phyloP scores from a whole-genome alignment of 768 basidiomycete genomes.

The Mycena alexandri region DNA sequence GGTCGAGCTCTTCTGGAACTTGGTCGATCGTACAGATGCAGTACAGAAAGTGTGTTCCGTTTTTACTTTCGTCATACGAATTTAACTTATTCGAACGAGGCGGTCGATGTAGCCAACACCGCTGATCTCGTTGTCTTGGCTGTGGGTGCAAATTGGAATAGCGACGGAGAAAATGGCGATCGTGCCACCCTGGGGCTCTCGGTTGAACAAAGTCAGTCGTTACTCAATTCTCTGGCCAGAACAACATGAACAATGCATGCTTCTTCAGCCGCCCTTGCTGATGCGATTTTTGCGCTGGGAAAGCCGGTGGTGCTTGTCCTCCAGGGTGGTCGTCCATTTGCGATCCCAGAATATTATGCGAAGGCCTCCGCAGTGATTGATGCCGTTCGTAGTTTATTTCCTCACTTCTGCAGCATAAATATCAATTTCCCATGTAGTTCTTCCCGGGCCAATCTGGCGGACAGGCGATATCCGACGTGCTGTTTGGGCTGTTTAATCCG shows the following conservation, averaged over 20 bases:
- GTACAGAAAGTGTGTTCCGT: slow-evolving; percentile 32
- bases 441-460: slow-evolving; percentile 46
- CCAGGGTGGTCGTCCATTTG: slow-evolving; percentile 44
- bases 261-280: slow-evolving; percentile 40
- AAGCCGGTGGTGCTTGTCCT: slow-evolving; percentile 43
- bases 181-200: slow-evolving; percentile 43
- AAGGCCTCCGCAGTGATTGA: slow-evolving; percentile 40
- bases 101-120: slow-evolving; percentile 40
- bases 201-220: slow-evolving; percentile 38
- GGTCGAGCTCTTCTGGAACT: slow-evolving; percentile 43
- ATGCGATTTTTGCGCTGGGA: slow-evolving; percentile 41
- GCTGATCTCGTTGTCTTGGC: slow-evolving; percentile 42
- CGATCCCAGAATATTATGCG: slow-evolving; percentile 41
- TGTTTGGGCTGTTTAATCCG: slow-evolving; percentile 44
- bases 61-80: background rate
- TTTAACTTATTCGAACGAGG: slow-evolving; percentile 26
- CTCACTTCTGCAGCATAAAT: background rate
- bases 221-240: background rate
- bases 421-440: slow-evolving; percentile 31
- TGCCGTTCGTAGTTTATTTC: slow-evolving; percentile 32
- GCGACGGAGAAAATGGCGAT: slow-evolving; percentile 44
- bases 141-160: slow-evolving; percentile 45
- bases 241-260: too few relatives aligned
- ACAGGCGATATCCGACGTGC: slow-evolving; percentile 42
- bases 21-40: slow-evolving; percentile 39